Percentiles rank a stretch among this genome's conserved stretches.
Evolutionary conservation across 2,329 filamentous ascomycete genomes (phyloP).

Genomic region (Microdochium trichocladiopsis): DNA sequence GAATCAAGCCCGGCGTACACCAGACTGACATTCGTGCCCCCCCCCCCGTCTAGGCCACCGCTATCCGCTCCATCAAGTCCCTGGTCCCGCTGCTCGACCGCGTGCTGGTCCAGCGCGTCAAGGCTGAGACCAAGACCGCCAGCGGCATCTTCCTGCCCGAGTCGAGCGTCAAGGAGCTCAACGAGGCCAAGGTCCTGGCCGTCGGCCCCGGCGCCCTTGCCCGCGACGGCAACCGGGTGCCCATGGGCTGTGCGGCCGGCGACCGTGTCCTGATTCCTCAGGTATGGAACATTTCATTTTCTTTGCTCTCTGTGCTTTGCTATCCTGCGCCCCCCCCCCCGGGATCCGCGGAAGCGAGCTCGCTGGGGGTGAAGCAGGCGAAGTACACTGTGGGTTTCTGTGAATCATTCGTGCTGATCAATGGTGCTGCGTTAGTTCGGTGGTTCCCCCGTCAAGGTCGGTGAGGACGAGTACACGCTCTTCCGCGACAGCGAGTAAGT

Average conservation of each 20-base stretch:
- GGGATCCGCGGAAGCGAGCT: too few relatives aligned
- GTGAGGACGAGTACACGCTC: constrained; percentile 90
- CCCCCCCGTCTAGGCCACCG: constrained; percentile 44
- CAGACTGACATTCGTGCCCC: not conserved
- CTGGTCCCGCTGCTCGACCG: constrained; percentile 96
- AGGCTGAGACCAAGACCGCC: constrained; percentile 94
- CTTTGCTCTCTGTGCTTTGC: not conserved
- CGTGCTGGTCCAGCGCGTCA: constrained; percentile 95
- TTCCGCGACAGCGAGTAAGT: constrained; percentile 98
- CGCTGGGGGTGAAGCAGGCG: too few relatives aligned
- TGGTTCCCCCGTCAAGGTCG: constrained; percentile 92
- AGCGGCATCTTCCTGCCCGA: constrained; percentile 97
- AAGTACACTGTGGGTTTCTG: too few relatives aligned
- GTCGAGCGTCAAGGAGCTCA: constrained; percentile 94
- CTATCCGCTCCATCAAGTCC: constrained; percentile 90
- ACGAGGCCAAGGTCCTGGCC: constrained; percentile 93
- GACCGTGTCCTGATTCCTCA: constrained; percentile 95
- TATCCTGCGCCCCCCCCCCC: too few relatives aligned
- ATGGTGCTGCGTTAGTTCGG: constrained; percentile 57
- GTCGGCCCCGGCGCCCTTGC: constrained; percentile 85
- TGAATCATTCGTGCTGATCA: constrained; percentile 7
- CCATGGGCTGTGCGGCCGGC: constrained; percentile 74
- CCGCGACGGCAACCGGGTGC: constrained; percentile 81
- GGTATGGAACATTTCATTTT: constrained; percentile 43
- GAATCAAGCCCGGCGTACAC: too few relatives aligned